Evolutionary conservation across 1,139 yeast genomes (phyloP).

Genomic region (Magnusiomyces paraingens): DNA sequence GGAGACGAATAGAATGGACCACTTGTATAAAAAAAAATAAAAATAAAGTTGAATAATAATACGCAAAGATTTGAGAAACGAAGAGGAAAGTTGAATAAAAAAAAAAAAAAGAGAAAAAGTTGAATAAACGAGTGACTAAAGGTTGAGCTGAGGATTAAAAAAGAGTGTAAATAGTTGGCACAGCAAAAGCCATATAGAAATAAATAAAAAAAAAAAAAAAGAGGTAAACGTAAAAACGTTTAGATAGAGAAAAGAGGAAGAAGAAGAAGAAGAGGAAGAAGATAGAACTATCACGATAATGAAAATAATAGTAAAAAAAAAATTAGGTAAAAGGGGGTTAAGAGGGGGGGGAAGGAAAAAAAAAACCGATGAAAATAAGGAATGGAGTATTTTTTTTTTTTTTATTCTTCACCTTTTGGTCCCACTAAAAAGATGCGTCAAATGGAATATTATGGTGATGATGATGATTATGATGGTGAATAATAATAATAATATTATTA

Average conservation of each 20-base stretch:
- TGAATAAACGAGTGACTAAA: not conserved
- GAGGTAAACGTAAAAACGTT: too few species aligned
- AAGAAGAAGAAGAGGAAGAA: not conserved
- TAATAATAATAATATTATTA: too few species aligned
- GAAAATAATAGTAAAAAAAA: not conserved
- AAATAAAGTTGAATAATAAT: too few species aligned
- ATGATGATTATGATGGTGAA: too few species aligned
- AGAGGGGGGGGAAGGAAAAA: constrained; percentile 4
- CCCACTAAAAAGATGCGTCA: too few species aligned
- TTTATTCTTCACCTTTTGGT: not conserved
- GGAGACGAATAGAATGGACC: too few species aligned
- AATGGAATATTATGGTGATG: too few species aligned
- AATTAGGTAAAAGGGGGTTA: constrained; percentile 2
- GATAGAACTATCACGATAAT: not conserved
- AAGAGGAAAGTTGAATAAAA: not conserved
- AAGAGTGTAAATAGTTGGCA: too few species aligned
- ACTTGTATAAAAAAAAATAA: too few species aligned
- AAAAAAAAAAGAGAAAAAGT: not conserved
- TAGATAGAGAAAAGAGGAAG: not conserved
- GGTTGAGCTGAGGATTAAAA: not conserved
- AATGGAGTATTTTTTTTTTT: not conserved
- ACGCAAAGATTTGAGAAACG: not conserved
- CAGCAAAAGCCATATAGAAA: too few species aligned
- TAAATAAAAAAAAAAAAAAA: too few species aligned
- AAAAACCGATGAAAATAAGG: not conserved